Evolutionary conservation across 2,329 filamentous ascomycete genomes (phyloP).

Genomic region (Volutella citrinella): DNA sequence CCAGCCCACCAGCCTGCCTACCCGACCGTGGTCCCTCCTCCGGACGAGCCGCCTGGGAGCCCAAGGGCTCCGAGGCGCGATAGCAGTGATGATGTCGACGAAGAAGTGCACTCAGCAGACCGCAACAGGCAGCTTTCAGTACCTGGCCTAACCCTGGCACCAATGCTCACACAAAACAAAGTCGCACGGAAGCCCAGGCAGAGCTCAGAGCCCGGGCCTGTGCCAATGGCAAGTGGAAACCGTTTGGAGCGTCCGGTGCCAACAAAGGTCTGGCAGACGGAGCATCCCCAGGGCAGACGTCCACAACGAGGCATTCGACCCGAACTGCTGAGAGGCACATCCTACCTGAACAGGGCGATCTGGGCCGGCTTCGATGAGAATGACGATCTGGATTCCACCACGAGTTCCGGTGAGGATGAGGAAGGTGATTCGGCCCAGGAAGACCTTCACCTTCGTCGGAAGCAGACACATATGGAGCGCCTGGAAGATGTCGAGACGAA

Average conservation of each 20-base stretch:
- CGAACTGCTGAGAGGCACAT: constrained; percentile 7
- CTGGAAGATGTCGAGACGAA: constrained; percentile 11
- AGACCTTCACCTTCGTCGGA: too few species aligned
- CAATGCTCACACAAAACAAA: too few species aligned
- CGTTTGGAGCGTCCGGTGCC: too few species aligned
- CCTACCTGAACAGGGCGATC: constrained; percentile 26
- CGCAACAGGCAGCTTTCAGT: too few species aligned
- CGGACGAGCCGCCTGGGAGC: background rate
- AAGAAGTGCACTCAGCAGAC: too few species aligned
- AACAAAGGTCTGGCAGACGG: constrained; percentile 4
- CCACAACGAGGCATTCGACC: constrained; percentile 3
- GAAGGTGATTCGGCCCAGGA: background rate
- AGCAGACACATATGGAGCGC: constrained; percentile 7
- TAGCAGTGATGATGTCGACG: background rate
- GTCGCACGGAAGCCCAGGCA: too few species aligned
- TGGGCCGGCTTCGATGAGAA: constrained; percentile 16
- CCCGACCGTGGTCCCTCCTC: background rate
- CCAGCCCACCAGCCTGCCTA: too few species aligned
- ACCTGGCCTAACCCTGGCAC: too few species aligned
- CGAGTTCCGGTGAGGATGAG: constrained; percentile 13
- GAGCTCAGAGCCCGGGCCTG: too few species aligned
- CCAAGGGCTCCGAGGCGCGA: background rate
- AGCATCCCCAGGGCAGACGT: background rate
- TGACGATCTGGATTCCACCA: constrained; percentile 18
- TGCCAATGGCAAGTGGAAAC: too few species aligned